A percentile compares a stretch with the other conserved stretches of the same genome.
phyloP scores from a whole-genome alignment of 257 asterid species.

The Paulownia fortunei region DNA sequence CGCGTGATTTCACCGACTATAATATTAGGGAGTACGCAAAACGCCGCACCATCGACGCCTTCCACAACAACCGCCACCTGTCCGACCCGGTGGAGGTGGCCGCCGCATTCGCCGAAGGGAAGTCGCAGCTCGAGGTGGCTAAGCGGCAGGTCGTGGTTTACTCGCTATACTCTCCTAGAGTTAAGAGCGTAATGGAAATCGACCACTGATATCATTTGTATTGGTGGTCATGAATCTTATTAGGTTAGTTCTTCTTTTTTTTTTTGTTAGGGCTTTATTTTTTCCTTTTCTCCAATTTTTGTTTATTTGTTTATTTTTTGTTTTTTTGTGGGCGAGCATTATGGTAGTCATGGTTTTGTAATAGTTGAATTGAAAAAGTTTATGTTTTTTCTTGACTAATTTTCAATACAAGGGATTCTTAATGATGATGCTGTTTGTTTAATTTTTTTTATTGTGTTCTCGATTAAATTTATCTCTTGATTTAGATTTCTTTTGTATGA shows the following conservation, averaged over 20 bases:
- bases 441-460: not conserved
- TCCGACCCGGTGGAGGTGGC: constrained; percentile 47
- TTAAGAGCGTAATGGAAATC: constrained; percentile 71
- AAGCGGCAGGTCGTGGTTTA: constrained; percentile 70
- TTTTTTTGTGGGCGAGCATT: too few relatives aligned
- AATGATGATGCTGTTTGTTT: not conserved
- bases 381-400: too few relatives aligned
- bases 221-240: not conserved
- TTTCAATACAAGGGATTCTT: too few relatives aligned
- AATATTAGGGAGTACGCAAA: constrained; percentile 72
- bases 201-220: constrained; percentile 24
- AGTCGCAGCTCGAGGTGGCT: constrained; percentile 66
- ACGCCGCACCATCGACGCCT: constrained; percentile 73
- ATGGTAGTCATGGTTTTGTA: too few relatives aligned
- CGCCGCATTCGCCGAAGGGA: constrained; percentile 67
- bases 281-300: not conserved
- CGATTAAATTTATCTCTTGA: not conserved
- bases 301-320: too few relatives aligned
- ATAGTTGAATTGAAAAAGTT: too few relatives aligned
- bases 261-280: not conserved
- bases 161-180: constrained; percentile 62
- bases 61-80: constrained; percentile 54
- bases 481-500: not conserved
- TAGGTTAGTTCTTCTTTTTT: constrained; percentile 8
- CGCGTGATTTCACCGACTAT: constrained; percentile 69